phyloP scores from a whole-genome alignment of 1,284 basidiomycete genomes.

The Cutaneotrichosporon curvatum region DNA sequence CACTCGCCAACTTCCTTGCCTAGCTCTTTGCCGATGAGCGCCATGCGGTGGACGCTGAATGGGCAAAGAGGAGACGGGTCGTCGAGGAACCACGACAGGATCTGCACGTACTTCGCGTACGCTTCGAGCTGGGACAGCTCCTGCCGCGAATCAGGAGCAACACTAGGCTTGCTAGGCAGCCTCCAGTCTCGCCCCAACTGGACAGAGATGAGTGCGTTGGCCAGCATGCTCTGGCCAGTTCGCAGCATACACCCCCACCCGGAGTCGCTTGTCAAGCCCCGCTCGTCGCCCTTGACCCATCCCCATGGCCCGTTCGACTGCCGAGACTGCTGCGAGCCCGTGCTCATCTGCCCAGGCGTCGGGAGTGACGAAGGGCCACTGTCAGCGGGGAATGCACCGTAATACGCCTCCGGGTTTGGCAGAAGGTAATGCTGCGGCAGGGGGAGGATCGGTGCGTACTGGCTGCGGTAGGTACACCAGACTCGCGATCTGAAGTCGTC shows the following conservation, averaged over 20 bases:
- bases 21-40: conserved; percentile 83
- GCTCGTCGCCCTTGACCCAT: conserved; percentile 53
- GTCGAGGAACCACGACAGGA: conserved; percentile 92
- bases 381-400: conserved; percentile 48
- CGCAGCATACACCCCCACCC: conserved; percentile 99
- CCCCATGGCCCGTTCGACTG: conserved; percentile 26
- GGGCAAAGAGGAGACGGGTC: conserved; percentile 80
- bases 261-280: conserved; percentile 81
- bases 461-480: conserved; percentile 87
- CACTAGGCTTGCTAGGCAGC: conserved; percentile 33
- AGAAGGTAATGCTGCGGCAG: conserved; percentile 32
- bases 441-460: conserved; percentile 75
- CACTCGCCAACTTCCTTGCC: conserved; percentile 95
- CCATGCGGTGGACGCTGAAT: conserved; percentile 95
- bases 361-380: conserved; percentile 9
- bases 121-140: conserved; percentile 30
- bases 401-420: conserved; percentile 43
- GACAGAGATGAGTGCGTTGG: conserved; percentile 74
- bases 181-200: conserved; percentile 87
- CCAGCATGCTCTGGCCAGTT: conserved; percentile 87
- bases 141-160: conserved; percentile 10
- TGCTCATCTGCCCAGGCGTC: conserved; percentile 1
- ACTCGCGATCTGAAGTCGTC: conserved; percentile 80
- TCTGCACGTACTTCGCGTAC: conserved; percentile 64
- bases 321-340: conserved; percentile 1